Evolutionary conservation across 176 grass and related monocot species (phyloP), one percentile per base, ranked within the genome.

Genomic region (Carex cristatella): DNA sequence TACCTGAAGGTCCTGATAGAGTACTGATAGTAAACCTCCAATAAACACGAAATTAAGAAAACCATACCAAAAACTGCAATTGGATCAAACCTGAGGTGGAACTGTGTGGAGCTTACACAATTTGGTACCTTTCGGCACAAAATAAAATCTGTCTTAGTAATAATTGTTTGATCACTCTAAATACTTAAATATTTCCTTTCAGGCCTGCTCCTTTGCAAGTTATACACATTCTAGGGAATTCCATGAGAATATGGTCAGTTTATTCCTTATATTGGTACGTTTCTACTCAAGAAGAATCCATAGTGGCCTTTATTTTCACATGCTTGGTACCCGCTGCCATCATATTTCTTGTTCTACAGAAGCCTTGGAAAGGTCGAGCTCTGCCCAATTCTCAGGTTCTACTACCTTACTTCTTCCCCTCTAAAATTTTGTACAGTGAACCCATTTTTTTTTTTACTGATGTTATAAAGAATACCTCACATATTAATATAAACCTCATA

Each of bases 241-340:
- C 94, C 30, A 85, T 95, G 87, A 87, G 96, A 82, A 95, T 98
- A 81, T 98, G 91, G 91, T 98, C 96, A 60, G 93, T 90, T 28
- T 90, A 90, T 62, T 90, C 89, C 10, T 80, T 90, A 81, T 85
- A 90, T 66, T 72, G 64, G 14, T 87, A 90, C 59, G 66, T 90
- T 27, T 80, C 89, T 1, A 78, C 69, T 84, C 62, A 85, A 87
- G 81, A 83, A 64, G 85, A 90, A 48, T 87, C 85, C 19, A 72
- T 93, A 53, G 87, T 92, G 82, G 89, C 91, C 2, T 98, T 98
- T 86, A 98, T 98, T 89, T 98, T 98, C 85, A 98, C 91, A 82
- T 98, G 96, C 74, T 88, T 95, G 81, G 93, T 98, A 59, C 93
- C 93, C 64, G 71, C 93, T 84, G 88, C 91, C 82, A 40, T 98